Evolutionary conservation across 768 basidiomycete genomes (phyloP).

Genomic region (Nidularia sp.): DNA sequence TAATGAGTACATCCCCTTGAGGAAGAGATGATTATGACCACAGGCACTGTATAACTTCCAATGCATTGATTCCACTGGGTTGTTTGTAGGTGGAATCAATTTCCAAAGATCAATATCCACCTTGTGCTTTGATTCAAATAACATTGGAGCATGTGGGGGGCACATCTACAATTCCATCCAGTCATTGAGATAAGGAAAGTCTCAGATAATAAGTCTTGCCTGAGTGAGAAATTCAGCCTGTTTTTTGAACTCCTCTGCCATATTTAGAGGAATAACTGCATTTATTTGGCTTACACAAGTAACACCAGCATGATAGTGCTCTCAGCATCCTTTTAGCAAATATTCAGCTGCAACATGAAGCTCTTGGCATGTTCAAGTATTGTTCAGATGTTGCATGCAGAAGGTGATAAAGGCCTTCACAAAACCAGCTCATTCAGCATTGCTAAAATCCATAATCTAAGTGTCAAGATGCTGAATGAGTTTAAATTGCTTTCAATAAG

Average conservation of each 20-base stretch:
- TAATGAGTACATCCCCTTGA: conserved; percentile 14
- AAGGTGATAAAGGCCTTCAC: conserved; percentile 20
- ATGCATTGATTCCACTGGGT: conserved; percentile 7
- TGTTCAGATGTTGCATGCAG: conserved; percentile 7
- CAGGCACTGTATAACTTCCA: conserved; percentile 4
- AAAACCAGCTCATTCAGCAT: conserved; percentile 26
- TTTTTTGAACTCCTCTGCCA: conserved; percentile 9
- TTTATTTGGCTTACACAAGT: conserved; percentile 18
- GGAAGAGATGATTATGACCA: conserved; percentile 7
- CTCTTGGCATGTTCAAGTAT: conserved; percentile 6
- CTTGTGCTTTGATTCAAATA: conserved; percentile 12
- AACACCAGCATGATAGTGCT: conserved; percentile 24
- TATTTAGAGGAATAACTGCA: conserved; percentile 14
- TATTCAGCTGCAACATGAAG: conserved; percentile 6
- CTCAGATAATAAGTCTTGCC: conserved; percentile 6
- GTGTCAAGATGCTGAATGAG: neutral
- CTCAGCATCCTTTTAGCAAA: conserved; percentile 22
- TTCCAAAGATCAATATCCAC: conserved; percentile 9
- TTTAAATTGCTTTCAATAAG: neutral
- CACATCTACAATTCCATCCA: conserved; percentile 32
- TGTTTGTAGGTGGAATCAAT: conserved; percentile 2
- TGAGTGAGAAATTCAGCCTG: conserved; percentile 8
- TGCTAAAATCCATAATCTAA: conserved; percentile 29
- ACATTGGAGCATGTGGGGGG: conserved; percentile 18
- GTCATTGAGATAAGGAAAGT: conserved; percentile 12